A percentile compares a stretch with the other conserved stretches of the same genome.
phyloP scores from a whole-genome alignment of 768 basidiomycete species.

The Tylopilus rubrobrunneus region DNA sequence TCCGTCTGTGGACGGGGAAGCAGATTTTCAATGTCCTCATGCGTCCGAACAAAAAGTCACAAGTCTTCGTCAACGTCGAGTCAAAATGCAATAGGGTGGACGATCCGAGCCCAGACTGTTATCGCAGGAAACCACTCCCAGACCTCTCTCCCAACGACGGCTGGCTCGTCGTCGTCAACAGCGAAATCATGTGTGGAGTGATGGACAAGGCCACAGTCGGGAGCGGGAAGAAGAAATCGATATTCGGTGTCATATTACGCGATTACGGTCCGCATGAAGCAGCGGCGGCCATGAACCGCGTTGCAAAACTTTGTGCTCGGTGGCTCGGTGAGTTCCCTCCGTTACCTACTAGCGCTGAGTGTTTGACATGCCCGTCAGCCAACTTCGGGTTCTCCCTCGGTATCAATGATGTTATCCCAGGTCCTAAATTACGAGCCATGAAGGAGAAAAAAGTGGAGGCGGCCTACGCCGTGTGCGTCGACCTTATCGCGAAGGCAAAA shows the following conservation, averaged over 20 bases:
- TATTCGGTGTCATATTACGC: conserved; percentile 95
- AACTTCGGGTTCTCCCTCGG: conserved; percentile 98
- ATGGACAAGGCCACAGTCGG: conserved; percentile 99
- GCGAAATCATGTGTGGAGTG: conserved; percentile 98
- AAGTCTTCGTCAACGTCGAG: conserved; percentile 91
- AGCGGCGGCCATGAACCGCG: conserved; percentile 89
- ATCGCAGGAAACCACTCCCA: conserved; percentile 59
- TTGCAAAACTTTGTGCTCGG: conserved; percentile 93
- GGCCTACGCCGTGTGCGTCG: conserved; percentile 85
- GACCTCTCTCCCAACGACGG: conserved; percentile 97
- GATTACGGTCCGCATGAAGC: conserved; percentile 97
- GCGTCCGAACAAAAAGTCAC: conserved; percentile 82
- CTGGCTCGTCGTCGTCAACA: conserved; percentile 95
- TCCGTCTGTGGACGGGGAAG: conserved; percentile 95
- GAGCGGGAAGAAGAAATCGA: conserved; percentile 98
- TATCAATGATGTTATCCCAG: conserved; percentile 98
- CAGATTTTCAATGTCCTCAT: conserved; percentile 98
- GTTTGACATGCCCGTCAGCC: conserved; percentile 47
- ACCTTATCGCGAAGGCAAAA: conserved; percentile 85
- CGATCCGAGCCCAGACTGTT: conserved; percentile 64
- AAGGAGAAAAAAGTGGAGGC: conserved; percentile 85
- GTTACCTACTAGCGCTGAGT: background rate
- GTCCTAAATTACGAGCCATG: conserved; percentile 69
- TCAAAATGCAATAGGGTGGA: conserved; percentile 91
- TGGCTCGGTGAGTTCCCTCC: conserved; percentile 67